Evolutionary conservation across 1,284 basidiomycete genomes (phyloP).

Genomic region (Rhizoctonia solani): DNA sequence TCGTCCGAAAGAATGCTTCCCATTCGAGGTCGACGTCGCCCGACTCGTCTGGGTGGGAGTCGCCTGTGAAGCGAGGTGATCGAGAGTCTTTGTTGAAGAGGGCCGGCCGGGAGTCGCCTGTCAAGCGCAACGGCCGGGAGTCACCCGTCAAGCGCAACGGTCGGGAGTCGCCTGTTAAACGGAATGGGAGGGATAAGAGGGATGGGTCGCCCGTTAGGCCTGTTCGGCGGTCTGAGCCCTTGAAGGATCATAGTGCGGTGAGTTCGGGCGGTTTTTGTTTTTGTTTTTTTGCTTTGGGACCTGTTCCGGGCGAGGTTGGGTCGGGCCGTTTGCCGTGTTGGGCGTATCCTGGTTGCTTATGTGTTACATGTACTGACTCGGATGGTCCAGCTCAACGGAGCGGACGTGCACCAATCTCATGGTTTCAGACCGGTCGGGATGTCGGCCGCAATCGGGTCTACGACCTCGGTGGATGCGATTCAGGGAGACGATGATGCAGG

Average conservation of each 20-base stretch:
- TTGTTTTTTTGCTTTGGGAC: no score
- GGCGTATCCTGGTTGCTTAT: no score
- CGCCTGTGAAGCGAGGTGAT: neutral
- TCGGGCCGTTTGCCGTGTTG: no score
- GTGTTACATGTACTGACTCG: no score
- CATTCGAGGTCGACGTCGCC: slow-evolving; percentile 27
- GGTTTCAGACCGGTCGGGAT: neutral
- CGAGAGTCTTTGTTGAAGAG: slow-evolving; percentile 10
- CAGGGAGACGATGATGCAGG: slow-evolving; percentile 25
- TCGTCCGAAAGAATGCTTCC: slow-evolving; percentile 20
- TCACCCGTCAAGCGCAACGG: slow-evolving; percentile 5
- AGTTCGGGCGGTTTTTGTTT: neutral
- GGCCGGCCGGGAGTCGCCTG: neutral
- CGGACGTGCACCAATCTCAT: neutral
- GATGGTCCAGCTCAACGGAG: neutral
- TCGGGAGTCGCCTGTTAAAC: neutral
- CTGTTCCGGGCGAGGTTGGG: no score
- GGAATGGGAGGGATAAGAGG: neutral
- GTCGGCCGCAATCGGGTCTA: slow-evolving; percentile 19
- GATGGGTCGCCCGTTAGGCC: slow-evolving; percentile 15
- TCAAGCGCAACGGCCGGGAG: neutral
- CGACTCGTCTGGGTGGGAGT: slow-evolving; percentile 5
- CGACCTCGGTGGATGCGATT: slow-evolving; percentile 31
- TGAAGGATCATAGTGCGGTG: slow-evolving; percentile 32
- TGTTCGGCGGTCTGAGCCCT: slow-evolving; percentile 27